Evolutionary conservation across 2,329 filamentous ascomycete genomes (phyloP).

Genomic region (Scedosporium boydii): DNA sequence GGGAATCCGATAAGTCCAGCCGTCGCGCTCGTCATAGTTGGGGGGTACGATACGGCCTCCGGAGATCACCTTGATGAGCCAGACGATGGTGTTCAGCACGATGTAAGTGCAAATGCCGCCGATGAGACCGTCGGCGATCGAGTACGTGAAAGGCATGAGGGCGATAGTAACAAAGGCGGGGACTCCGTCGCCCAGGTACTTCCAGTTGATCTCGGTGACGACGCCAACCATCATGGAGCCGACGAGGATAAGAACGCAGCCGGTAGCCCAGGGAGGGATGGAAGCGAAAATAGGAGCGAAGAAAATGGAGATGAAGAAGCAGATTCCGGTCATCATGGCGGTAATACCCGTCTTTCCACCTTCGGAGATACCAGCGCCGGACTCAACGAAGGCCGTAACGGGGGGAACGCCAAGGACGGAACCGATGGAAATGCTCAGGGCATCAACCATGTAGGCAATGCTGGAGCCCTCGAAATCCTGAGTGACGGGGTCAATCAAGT

Average conservation of each 20-base stretch:
- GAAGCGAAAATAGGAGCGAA: conserved; percentile 70
- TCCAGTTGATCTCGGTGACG: conserved; percentile 80
- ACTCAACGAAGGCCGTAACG: conserved; percentile 67
- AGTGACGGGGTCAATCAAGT: conserved; percentile 52
- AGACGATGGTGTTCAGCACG: conserved; percentile 62
- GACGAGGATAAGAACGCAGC: conserved; percentile 78
- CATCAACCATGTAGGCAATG: conserved; percentile 66
- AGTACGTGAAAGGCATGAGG: conserved; percentile 85
- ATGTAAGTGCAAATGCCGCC: conserved; percentile 71
- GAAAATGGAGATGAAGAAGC: conserved; percentile 64
- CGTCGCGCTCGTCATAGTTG: conserved; percentile 68
- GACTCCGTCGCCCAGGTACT: conserved; percentile 72
- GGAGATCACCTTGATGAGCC: conserved; percentile 55
- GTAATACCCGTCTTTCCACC: conserved; percentile 66
- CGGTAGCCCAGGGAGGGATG: conserved; percentile 71
- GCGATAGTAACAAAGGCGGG: conserved; percentile 78
- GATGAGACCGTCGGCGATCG: conserved; percentile 78
- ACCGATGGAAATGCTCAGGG: conserved; percentile 61
- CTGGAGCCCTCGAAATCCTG: conserved; percentile 83
- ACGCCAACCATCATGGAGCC: conserved; percentile 79
- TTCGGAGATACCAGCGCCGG: conserved; percentile 65
- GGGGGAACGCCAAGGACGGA: conserved; percentile 61
- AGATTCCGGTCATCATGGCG: conserved; percentile 57
- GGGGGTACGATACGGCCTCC: conserved; percentile 63
- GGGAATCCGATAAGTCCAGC: conserved; percentile 68